phyloP scores from a whole-genome alignment of 1,284 basidiomycete species.

The Phellopilus nigrolimitatus region DNA sequence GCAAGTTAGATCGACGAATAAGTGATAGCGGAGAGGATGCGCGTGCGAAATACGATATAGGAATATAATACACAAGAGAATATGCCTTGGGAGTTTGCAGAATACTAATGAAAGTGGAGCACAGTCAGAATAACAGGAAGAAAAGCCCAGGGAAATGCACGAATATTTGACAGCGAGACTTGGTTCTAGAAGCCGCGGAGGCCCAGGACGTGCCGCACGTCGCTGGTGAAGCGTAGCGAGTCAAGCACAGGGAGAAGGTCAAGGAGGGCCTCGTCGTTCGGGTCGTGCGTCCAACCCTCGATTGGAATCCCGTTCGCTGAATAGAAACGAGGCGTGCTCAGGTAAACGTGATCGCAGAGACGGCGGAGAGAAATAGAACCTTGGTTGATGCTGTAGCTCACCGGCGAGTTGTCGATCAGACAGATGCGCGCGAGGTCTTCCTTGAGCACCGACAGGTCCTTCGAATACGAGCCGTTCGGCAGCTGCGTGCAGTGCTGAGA shows the following conservation, averaged over 20 bases:
- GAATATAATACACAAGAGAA: constrained; percentile 8
- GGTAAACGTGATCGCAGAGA: constrained; percentile 1
- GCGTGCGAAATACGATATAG: too few relatives aligned
- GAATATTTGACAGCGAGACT: neutral
- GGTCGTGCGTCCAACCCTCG: constrained; percentile 98
- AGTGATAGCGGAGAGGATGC: neutral
- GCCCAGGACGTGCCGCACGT: constrained; percentile 91
- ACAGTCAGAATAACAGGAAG: too few relatives aligned
- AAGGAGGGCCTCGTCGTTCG: constrained; percentile 92
- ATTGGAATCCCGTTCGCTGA: constrained; percentile 96
- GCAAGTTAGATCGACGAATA: constrained; percentile 15
- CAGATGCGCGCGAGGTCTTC: constrained; percentile 87
- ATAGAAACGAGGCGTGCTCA: too few relatives aligned
- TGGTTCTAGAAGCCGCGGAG: constrained; percentile 54
- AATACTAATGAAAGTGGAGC: neutral
- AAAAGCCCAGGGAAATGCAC: constrained; percentile 10
- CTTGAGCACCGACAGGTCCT: constrained; percentile 87
- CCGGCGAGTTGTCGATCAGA: constrained; percentile 94
- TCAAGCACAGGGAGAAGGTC: constrained; percentile 95
- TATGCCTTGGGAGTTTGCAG: neutral
- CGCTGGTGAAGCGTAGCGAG: constrained; percentile 90
- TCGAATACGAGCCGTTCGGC: constrained; percentile 90
- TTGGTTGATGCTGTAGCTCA: constrained; percentile 90
- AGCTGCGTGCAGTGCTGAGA: constrained; percentile 84
- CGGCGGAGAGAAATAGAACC: constrained; percentile 46